Base-by-base conservation (phyloP, 2,329 filamentous ascomycete genomes). In the Hypoxylon sp. region DNA sequence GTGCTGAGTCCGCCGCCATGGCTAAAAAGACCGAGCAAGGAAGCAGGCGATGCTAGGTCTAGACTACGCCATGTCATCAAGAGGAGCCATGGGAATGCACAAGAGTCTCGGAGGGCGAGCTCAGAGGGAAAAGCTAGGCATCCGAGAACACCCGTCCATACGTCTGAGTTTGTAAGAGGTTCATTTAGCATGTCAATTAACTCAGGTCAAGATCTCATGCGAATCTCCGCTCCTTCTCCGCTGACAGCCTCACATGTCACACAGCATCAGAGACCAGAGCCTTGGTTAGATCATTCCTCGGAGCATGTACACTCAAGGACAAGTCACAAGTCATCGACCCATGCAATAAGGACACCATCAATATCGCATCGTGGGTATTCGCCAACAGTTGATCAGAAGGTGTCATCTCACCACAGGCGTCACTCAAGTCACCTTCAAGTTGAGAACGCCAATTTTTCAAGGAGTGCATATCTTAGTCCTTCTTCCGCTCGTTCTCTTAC, bases 1-100 rank as follows among this genome's bases (percentile, higher is more conserved):
- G 44, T 77, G 24, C 54, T 71, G 46, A 77, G 74, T 55, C 75
- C 77, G 14, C 75, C 77, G 5, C 52, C 67, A 51, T 79, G 77
- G 76, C 51, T 78, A n/a, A 77, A 65, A 48, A 63, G 63, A 29
- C 78, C 76, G 19, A 67, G 66, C 24, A 73, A 75, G 67, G 58
- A 67, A 70, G 67, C 71, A 61, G 72, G 71, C 17, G 59, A 74
- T 57, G 74, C 73, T 46, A 72, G 46, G 24, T 69, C 57, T 61
- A 70, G 66, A 51, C 66, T 78, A 14, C 73, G 68, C 5, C 75
- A 74, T 57, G 62, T 78, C 31, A 39, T 72, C 1, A 65, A 66
- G 1, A 68, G 57, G 11, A 71, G 47, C 26, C 66, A 71, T 11
- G 50, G 66, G 31, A 19, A 63, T 42, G 19, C 67, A 22, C 66